Evolutionary conservation across 768 basidiomycete genomes (phyloP), one percentile per base, ranked within the genome.

Genomic region (Leccinum uliginosum): DNA sequence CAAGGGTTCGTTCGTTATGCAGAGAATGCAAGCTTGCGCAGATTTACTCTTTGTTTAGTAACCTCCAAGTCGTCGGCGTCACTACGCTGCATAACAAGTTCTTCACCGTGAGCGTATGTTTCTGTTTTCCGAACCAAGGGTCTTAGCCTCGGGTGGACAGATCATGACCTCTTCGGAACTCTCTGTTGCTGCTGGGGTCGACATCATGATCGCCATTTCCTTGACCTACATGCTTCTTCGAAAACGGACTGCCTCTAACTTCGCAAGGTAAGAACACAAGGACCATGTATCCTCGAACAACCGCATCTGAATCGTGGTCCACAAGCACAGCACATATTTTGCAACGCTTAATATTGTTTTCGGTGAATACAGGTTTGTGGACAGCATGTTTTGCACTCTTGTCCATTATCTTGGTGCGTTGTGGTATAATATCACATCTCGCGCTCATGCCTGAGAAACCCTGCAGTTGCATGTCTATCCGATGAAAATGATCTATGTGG

Each of bases 331-430:
- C 21, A 6, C 38, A 52, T 44, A 27, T 51, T 14, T 34, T 66
- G 12, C 57, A 59, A 30, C 55, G 55, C 23, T 45, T 66, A 3
- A 38, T 29, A 3, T 26, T 64, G 4, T 64, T 66, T 19, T 48
- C 57, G 0, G 44, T 66, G 21, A 64, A 64, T 2, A 56, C 48
- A 0, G 74, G 80, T 1, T 74, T 83, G 17, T 80, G 78, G 14
- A 74, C 82, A 9, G 82, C 84, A 55, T 77, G 79, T 0, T 70
- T 65, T 4, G 71, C 76, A 10, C 82, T 84, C 68, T 75, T 80
- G 2, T 73, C 56, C 11, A 11, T 55, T 7, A 50, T 57, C 24
- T 19, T 62, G 21, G 62, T 64, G 17, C 21, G 63, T 61, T 19
- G 19, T 43, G 6, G 5, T 26, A n/a, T n/a, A 4, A 55, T 3